A percentile compares a stretch with the other conserved stretches of the same genome.
Evolutionary conservation across 768 basidiomycete genomes (phyloP).

Genomic region (Rickenella mellea): DNA sequence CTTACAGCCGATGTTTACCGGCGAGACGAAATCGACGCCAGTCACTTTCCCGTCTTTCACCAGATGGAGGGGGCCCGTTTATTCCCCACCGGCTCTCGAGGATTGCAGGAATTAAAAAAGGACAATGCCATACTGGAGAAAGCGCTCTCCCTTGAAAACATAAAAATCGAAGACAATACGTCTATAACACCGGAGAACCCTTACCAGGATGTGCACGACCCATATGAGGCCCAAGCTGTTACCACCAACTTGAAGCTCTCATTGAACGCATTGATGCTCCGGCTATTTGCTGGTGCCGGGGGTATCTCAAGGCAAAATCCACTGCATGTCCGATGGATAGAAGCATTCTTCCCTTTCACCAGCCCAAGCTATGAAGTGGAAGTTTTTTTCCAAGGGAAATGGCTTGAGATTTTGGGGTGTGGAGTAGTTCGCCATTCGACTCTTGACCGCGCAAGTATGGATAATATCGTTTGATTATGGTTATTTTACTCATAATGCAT

Average conservation of each 20-base stretch:
- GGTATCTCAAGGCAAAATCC: slow-evolving; percentile 52
- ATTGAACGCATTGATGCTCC: slow-evolving; percentile 76
- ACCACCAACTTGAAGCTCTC: slow-evolving; percentile 83
- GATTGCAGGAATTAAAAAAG: slow-evolving; percentile 54
- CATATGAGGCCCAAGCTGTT: slow-evolving; percentile 59
- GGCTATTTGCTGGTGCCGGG: slow-evolving; percentile 61
- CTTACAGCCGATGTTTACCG: slow-evolving; percentile 95
- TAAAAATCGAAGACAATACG: slow-evolving; percentile 82
- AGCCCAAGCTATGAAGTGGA: slow-evolving; percentile 97
- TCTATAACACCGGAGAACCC: slow-evolving; percentile 70
- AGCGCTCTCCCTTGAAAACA: slow-evolving; percentile 60
- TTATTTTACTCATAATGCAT: slow-evolving; percentile 7
- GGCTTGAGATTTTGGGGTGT: slow-evolving; percentile 93
- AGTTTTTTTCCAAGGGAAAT: slow-evolving; percentile 91
- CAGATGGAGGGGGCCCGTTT: slow-evolving; percentile 94
- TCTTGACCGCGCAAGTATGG: slow-evolving; percentile 76
- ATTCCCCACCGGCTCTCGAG: slow-evolving; percentile 33
- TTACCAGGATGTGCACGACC: slow-evolving; percentile 69
- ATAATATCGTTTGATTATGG: background rate
- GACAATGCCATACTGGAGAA: slow-evolving; percentile 59
- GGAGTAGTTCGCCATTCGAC: slow-evolving; percentile 90
- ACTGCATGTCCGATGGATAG: slow-evolving; percentile 90
- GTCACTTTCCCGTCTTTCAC: slow-evolving; percentile 97
- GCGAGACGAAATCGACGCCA: slow-evolving; percentile 94
- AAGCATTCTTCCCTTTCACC: slow-evolving; percentile 97